phyloP scores from a whole-genome alignment of 1,284 basidiomycete species.

The Puccinia horiana region DNA sequence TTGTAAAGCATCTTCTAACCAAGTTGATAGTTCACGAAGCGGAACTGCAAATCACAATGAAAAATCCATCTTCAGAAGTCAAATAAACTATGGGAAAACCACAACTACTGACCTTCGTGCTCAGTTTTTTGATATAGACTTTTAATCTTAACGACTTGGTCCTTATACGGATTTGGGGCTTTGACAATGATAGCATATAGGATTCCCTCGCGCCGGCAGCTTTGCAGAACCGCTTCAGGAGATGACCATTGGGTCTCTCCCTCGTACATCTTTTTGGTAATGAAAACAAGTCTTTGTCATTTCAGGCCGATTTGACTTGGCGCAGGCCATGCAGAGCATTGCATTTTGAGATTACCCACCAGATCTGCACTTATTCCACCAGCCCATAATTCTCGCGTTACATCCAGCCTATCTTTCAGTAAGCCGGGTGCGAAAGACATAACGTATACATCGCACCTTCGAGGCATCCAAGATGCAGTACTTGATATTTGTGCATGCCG shows the following conservation, averaged over 20 bases:
- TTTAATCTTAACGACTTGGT: constrained; percentile 41
- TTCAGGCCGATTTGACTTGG: not conserved
- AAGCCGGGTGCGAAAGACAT: constrained; percentile 75
- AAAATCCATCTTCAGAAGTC: not conserved
- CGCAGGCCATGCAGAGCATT: not conserved
- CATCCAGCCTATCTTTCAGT: constrained; percentile 73
- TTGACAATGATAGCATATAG: constrained; percentile 46
- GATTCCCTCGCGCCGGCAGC: constrained; percentile 43
- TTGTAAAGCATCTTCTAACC: constrained; percentile 42
- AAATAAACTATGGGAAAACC: not conserved
- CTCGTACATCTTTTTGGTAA: constrained; percentile 37
- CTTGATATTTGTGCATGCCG: constrained; percentile 59
- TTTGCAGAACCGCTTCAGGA: constrained; percentile 40
- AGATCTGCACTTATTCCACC: constrained; percentile 80
- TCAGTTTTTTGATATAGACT: constrained; percentile 41
- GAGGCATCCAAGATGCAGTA: constrained; percentile 59
- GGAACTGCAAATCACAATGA: constrained; percentile 24
- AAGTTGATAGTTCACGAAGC: constrained; percentile 29
- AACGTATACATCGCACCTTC: constrained; percentile 67
- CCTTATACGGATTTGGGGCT: constrained; percentile 45
- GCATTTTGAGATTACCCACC: constrained; percentile 66
- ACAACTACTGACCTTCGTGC: constrained; percentile 24
- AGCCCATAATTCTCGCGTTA: constrained; percentile 75
- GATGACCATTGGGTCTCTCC: constrained; percentile 32
- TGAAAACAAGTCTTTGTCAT: not conserved